Base-by-base conservation (phyloP, 257 asterid genomes). In the Fraxinus excelsior region DNA sequence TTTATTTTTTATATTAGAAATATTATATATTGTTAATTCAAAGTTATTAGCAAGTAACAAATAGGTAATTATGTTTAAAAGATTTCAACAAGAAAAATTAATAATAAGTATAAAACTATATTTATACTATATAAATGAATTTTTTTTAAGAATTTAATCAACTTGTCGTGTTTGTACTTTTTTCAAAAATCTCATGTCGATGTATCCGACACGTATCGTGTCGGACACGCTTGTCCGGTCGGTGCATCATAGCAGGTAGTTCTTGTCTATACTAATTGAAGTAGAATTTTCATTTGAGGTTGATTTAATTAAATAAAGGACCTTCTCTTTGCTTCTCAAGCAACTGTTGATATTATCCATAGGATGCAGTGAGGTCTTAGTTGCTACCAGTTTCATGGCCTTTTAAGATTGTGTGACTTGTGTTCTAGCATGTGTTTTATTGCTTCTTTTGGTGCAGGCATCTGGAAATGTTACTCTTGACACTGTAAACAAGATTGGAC, bases 401-500 rank as follows among this genome's bases (percentile, higher is more conserved):
- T 67, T 68, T 2, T 21, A 60, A 53, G 32, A 18, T 53, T 32
- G 12, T 31, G 19, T 66, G 16, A 16, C 38, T 40, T 75, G 32
- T 70, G 23, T 56, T 69, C 44, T 68, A 76, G 78, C n/a, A 32
- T 79, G 75, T 73, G 35, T 19, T 71, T 53, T 13, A 38, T 70
- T 38, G 68, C 58, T 80, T 79, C 70, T 68, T 77, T 80, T 58
- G 56, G 72, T 85, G 76, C 89, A 94, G 99, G 98, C 99, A 18
- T 95, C 99, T 76, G 99, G 99, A 83, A 95, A 95, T 86, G 98
- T 95, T 74, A 95, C 97, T 74, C 90, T 93, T 77, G 96, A 95
- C 76, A 93, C 96, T 7, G 93, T 92, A 67, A 86, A 90, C 86
- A 83, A 86, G 89, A 95, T 93, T 78, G 99, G 99, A 77, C 94